Evolutionary conservation across 495 filamentous ascomycete species (phyloP).

Genomic region (Neurospora sp.): DNA sequence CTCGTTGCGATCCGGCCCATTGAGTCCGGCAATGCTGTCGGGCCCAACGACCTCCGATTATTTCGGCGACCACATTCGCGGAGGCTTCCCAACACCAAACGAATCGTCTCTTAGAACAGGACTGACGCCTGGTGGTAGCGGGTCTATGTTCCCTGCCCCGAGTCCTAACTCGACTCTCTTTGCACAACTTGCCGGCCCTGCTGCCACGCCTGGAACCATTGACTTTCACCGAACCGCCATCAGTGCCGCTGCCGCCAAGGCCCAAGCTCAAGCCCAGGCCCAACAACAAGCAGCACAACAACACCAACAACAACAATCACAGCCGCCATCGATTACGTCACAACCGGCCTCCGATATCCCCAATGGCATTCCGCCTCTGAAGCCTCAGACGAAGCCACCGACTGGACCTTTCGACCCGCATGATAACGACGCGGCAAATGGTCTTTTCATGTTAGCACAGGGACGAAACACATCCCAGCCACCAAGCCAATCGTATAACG

Average conservation of each 20-base stretch:
- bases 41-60: slow-evolving; percentile 60
- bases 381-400: slow-evolving; percentile 33
- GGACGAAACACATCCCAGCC: slow-evolving; percentile 47
- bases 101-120: slow-evolving; percentile 90
- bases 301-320: slow-evolving; percentile 32
- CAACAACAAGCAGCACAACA: slow-evolving; percentile 22
- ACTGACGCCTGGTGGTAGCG: slow-evolving; percentile 87
- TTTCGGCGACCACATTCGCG: slow-evolving; percentile 68
- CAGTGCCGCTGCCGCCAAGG: slow-evolving; percentile 58
- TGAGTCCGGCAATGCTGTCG: slow-evolving; percentile 96
- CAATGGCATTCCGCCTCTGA: slow-evolving; percentile 28
- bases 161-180: slow-evolving; percentile 78
- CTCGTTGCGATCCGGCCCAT: slow-evolving; percentile 78
- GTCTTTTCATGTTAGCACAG: slow-evolving; percentile 82
- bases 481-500: slow-evolving; percentile 38
- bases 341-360: slow-evolving; percentile 37
- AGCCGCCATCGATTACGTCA: slow-evolving; percentile 28
- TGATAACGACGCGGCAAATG: slow-evolving; percentile 93
- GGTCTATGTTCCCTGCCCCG: slow-evolving; percentile 93
- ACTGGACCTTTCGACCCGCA: slow-evolving; percentile 66
- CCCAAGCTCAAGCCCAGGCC: slow-evolving; percentile 39
- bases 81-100: slow-evolving; percentile 90
- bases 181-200: slow-evolving; percentile 62
- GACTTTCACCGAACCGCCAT: slow-evolving; percentile 94
- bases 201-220: slow-evolving; percentile 73